Evolutionary conservation across 2,329 filamentous ascomycete genomes (phyloP).

Genomic region (Hyphodiscus sp.): DNA sequence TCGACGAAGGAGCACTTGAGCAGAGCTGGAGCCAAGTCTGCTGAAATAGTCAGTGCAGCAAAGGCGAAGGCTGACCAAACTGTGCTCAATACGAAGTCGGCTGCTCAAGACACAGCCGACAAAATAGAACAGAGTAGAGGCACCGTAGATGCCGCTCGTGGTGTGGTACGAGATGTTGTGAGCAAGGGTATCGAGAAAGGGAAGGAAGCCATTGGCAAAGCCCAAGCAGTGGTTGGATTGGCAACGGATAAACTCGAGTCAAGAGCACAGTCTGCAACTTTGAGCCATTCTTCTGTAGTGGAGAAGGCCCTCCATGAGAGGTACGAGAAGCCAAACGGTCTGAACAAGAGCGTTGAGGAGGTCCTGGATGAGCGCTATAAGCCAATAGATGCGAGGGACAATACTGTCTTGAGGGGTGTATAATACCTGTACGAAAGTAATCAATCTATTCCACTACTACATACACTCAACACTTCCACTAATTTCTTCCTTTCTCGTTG

Average conservation of each 20-base stretch:
- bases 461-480: neutral
- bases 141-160: conserved; percentile 35
- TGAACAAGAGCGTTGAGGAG: conserved; percentile 46
- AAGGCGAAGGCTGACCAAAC: conserved; percentile 25
- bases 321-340: conserved; percentile 37
- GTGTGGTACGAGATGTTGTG: conserved; percentile 31
- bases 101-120: conserved; percentile 20
- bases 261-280: conserved; percentile 33
- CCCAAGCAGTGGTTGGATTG: conserved; percentile 32
- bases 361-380: conserved; percentile 49
- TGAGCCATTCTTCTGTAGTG: conserved; percentile 20
- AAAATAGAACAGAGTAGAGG: conserved; percentile 26
- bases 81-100: conserved; percentile 19
- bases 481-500: neutral
- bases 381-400: conserved; percentile 35
- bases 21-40: conserved; percentile 18
- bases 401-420: conserved; percentile 31
- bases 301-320: conserved; percentile 48
- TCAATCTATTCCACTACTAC: neutral
- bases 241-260: conserved; percentile 33
- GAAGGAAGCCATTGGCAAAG: conserved; percentile 33
- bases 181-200: conserved; percentile 29
- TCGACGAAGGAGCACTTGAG: conserved; percentile 17
- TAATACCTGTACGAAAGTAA: conserved; percentile 16
- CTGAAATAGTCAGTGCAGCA: conserved; percentile 26